Percentiles rank a stretch among this genome's conserved stretches.
These are phyloP conservation scores for Veloboletus limbatus DNA, from an alignment of 1,284 basidiomycete species.

Conservation along the genomic window DNA sequence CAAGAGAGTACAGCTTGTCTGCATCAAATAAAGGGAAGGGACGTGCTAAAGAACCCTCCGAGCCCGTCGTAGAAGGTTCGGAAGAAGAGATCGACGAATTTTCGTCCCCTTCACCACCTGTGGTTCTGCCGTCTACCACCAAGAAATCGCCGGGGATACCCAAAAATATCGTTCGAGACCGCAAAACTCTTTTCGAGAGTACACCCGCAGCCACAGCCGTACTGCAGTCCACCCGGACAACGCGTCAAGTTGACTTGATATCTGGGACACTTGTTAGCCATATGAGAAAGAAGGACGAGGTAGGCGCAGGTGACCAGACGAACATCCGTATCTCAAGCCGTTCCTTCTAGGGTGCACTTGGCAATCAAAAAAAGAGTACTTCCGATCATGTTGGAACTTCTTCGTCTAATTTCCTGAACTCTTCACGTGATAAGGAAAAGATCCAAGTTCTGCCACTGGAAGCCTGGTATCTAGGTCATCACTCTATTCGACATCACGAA, in stretches of 20 bases:
- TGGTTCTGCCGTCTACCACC: background rate
- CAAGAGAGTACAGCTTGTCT: slow-evolving; percentile 3
- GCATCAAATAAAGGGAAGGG: slow-evolving; percentile 26
- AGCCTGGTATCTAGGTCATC: slow-evolving; percentile 29
- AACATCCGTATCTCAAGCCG: slow-evolving; percentile 3
- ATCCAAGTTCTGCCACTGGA: slow-evolving; percentile 17
- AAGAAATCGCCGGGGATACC: slow-evolving; percentile 22
- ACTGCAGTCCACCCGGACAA: background rate
- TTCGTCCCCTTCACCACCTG: slow-evolving; percentile 4
- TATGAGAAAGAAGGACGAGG: slow-evolving; percentile 30
- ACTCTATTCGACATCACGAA: slow-evolving; percentile 15
- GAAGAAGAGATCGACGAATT: slow-evolving; percentile 29
- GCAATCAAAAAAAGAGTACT: background rate
- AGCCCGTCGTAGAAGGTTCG: slow-evolving; percentile 15
- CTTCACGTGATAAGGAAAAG: slow-evolving; percentile 11
- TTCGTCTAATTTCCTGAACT: slow-evolving; percentile 26
- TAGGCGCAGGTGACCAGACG: slow-evolving; percentile 13
- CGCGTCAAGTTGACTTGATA: slow-evolving; percentile 12
- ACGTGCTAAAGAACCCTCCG: slow-evolving; percentile 9
- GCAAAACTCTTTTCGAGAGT: slow-evolving; percentile 12
- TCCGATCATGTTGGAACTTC: slow-evolving; percentile 29
- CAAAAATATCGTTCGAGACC: slow-evolving; percentile 12
- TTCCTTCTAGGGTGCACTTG: slow-evolving; percentile 8
- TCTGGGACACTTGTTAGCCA: slow-evolving; percentile 1
- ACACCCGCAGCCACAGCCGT: slow-evolving; percentile 14